Conservation (phyloP, 2,329 filamentous ascomycete species). For the Podosphaera leucotricha region DNA sequence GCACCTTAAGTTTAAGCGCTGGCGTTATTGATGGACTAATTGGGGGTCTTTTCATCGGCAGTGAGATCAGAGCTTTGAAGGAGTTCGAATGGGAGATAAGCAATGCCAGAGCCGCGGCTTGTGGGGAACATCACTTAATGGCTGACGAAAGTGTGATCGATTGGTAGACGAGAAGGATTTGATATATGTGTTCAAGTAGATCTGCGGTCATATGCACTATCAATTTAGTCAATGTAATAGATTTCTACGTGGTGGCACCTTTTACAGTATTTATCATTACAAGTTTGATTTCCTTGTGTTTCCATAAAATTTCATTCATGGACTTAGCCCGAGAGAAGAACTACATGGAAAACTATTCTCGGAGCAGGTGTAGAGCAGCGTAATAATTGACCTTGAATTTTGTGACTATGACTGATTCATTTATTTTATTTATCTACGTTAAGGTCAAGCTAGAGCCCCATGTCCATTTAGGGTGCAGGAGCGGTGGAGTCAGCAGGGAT, state of each 20-base stretch:
- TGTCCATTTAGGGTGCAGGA: background rate
- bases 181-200: background rate
- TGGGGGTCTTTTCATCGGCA: conserved; percentile 64
- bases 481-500: background rate
- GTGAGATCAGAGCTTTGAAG: conserved; percentile 57
- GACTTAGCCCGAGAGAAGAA: too few relatives aligned
- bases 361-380: too few relatives aligned
- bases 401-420: too few relatives aligned
- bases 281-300: too few relatives aligned
- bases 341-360: too few relatives aligned
- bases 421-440: too few relatives aligned
- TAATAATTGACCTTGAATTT: too few relatives aligned
- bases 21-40: conserved; percentile 71
- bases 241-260: background rate
- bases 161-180: conserved; percentile 30
- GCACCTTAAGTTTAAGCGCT: conserved; percentile 50
- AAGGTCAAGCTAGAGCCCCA: background rate
- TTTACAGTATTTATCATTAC: background rate
- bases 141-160: conserved; percentile 12
- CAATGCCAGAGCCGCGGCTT: conserved; percentile 29
- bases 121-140: conserved; percentile 10
- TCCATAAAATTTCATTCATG: too few relatives aligned
- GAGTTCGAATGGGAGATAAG: conserved; percentile 89
- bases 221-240: background rate
- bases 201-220: background rate